phyloP scores from a whole-genome alignment of 768 basidiomycete genomes.

The Boletus reticulatus region DNA sequence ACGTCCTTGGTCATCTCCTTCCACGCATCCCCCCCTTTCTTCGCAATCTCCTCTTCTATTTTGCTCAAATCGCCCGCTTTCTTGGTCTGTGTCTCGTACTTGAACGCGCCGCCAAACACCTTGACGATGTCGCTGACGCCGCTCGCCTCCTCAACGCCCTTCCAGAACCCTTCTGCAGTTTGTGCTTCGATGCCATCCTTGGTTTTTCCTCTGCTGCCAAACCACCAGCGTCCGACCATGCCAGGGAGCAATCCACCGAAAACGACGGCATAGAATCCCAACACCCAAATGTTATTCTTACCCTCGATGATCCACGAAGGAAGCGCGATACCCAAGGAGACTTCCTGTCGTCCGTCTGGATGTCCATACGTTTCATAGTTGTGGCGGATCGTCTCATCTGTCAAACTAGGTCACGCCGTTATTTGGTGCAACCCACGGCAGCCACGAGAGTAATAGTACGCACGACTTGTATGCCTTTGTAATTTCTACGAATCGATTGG shows the following conservation, averaged over 20 bases:
- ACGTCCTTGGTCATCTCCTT: slow-evolving; percentile 44
- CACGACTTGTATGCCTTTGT: slow-evolving; percentile 98
- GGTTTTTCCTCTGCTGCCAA: slow-evolving; percentile 82
- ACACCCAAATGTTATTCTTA: slow-evolving; percentile 88
- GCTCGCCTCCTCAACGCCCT: slow-evolving; percentile 76
- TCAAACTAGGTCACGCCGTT: slow-evolving; percentile 50
- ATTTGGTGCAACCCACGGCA: not conserved
- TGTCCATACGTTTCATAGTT: slow-evolving; percentile 90
- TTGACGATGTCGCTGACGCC: slow-evolving; percentile 69
- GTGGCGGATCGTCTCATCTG: slow-evolving; percentile 87
- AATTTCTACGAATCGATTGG: slow-evolving; percentile 83
- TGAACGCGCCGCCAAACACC: slow-evolving; percentile 63
- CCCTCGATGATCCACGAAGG: slow-evolving; percentile 93
- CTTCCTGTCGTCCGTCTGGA: slow-evolving; percentile 94
- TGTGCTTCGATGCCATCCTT: slow-evolving; percentile 85
- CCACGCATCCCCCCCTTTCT: slow-evolving; percentile 55
- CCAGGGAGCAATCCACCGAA: slow-evolving; percentile 85
- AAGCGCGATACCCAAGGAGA: slow-evolving; percentile 92
- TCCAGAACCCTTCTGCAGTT: slow-evolving; percentile 89
- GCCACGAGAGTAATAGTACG: slow-evolving; percentile 18
- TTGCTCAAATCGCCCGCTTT: slow-evolving; percentile 42
- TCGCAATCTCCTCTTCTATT: slow-evolving; percentile 50
- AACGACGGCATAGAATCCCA: slow-evolving; percentile 83
- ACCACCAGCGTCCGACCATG: slow-evolving; percentile 97
- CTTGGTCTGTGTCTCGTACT: slow-evolving; percentile 48